Percentiles rank a stretch among this genome's conserved stretches.
phyloP scores from a whole-genome alignment of 108 stramenopile species.

The Skeletonema potamos region DNA sequence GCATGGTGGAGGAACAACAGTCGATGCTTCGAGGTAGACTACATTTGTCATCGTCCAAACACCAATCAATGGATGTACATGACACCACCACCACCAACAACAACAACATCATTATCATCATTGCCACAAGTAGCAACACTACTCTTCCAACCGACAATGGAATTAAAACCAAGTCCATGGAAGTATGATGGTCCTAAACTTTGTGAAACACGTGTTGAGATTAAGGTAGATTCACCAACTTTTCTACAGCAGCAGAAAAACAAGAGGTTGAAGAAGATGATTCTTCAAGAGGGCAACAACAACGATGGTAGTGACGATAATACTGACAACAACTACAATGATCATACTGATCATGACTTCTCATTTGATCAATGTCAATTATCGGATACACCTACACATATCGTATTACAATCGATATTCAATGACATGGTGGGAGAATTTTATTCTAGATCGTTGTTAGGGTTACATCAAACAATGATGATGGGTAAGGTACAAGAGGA shows the following conservation, averaged over 20 bases:
- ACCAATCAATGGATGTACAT: slow-evolving; percentile 32
- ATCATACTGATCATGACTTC: not conserved
- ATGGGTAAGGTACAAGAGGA: not conserved
- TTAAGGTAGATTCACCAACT: slow-evolving; percentile 22
- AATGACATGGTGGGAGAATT: slow-evolving; percentile 67
- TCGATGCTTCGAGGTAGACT: slow-evolving; percentile 19
- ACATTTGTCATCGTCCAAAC: slow-evolving; percentile 26
- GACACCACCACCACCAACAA: not conserved
- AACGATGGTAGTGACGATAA: not conserved
- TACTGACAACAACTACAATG: not conserved
- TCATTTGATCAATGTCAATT: slow-evolving; percentile 14
- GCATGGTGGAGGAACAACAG: slow-evolving; percentile 35
- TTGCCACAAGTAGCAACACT: not conserved
- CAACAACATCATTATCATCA: slow-evolving; percentile 5
- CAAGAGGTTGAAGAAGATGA: too few species aligned
- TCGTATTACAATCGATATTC: slow-evolving; percentile 45
- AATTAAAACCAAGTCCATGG: slow-evolving; percentile 20
- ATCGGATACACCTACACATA: slow-evolving; percentile 36
- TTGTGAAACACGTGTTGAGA: slow-evolving; percentile 24
- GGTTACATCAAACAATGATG: slow-evolving; percentile 26
- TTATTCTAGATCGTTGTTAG: slow-evolving; percentile 37
- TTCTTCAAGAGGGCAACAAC: not conserved
- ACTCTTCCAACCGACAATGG: slow-evolving; percentile 41
- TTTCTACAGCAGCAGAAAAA: not conserved
- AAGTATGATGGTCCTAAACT: slow-evolving; percentile 36